phyloP scores from a whole-genome alignment of 2,329 filamentous ascomycete species.

The Pyrenophora seminiperda region DNA sequence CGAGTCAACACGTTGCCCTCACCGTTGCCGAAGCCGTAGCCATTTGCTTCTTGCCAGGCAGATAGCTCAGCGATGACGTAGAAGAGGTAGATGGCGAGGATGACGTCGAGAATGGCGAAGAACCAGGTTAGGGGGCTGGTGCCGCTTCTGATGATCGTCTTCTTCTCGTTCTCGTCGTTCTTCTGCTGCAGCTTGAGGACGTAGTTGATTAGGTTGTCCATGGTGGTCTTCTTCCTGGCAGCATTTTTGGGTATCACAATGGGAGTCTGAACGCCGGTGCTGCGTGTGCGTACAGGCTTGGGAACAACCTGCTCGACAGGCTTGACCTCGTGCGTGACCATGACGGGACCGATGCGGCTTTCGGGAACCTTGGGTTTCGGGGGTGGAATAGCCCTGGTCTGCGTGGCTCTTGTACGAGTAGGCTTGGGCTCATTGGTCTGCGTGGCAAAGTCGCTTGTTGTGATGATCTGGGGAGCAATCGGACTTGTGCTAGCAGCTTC shows the following conservation, averaged over 20 bases:
- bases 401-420: neutral
- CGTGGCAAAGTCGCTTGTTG: neutral
- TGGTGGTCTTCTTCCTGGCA: too few relatives aligned
- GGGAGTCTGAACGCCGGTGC: constrained; percentile 9
- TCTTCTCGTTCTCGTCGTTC: neutral
- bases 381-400: neutral
- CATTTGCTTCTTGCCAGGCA: constrained; percentile 20
- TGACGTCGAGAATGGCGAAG: constrained; percentile 1
- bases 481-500: constrained; percentile 10
- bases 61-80: constrained; percentile 11
- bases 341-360: constrained; percentile 6
- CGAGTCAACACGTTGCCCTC: constrained; percentile 13
- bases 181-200: too few relatives aligned
- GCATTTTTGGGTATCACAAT: too few relatives aligned
- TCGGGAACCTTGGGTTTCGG: neutral
- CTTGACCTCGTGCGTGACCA: constrained; percentile 5
- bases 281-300: neutral
- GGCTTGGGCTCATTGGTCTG: constrained; percentile 12
- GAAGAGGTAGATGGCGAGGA: constrained; percentile 14
- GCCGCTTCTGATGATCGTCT: constrained; percentile 3
- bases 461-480: neutral
- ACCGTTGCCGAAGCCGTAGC: constrained; percentile 15
- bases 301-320: constrained; percentile 5
- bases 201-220: too few relatives aligned
- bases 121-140: neutral